phyloP scores from a whole-genome alignment of 768 basidiomycete species.

The Suillus subaureus region DNA sequence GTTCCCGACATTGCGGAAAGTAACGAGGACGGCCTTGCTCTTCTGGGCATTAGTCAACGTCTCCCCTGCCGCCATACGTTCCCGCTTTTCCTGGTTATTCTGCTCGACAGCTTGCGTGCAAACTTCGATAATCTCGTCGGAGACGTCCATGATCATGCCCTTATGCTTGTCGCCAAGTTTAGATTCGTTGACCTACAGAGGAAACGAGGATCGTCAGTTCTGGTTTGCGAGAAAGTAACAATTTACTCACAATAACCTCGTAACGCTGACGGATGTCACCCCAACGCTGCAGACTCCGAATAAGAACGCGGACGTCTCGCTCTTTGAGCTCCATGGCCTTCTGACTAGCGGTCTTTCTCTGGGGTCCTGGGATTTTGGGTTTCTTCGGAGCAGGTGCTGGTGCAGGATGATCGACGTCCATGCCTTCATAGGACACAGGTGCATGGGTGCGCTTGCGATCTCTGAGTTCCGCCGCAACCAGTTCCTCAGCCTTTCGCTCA shows the following conservation, averaged over 20 bases:
- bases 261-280: slow-evolving; percentile 96
- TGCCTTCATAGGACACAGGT: slow-evolving; percentile 88
- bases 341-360: slow-evolving; percentile 89
- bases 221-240: neutral
- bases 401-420: slow-evolving; percentile 82
- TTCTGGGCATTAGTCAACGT: slow-evolving; percentile 91
- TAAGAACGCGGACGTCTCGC: slow-evolving; percentile 92
- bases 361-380: slow-evolving; percentile 68
- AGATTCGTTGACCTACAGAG: slow-evolving; percentile 75
- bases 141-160: slow-evolving; percentile 85
- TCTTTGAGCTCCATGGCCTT: slow-evolving; percentile 97
- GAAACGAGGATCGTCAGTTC: slow-evolving; percentile 7
- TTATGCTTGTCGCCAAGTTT: slow-evolving; percentile 94
- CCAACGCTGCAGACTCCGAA: slow-evolving; percentile 95
- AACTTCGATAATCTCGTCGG: slow-evolving; percentile 90
- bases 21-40: slow-evolving; percentile 95
- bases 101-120: slow-evolving; percentile 84
- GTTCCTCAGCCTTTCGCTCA: slow-evolving; percentile 70
- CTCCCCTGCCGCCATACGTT: slow-evolving; percentile 79
- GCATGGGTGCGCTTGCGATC: slow-evolving; percentile 85
- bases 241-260: slow-evolving; percentile 80
- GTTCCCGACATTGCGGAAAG: slow-evolving; percentile 84
- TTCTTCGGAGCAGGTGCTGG: slow-evolving; percentile 70
- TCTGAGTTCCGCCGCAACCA: slow-evolving; percentile 66
- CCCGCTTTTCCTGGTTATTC: slow-evolving; percentile 79